Base-by-base conservation (phyloP, 148 eudicot genomes). In the Rhododendron simsii region DNA sequence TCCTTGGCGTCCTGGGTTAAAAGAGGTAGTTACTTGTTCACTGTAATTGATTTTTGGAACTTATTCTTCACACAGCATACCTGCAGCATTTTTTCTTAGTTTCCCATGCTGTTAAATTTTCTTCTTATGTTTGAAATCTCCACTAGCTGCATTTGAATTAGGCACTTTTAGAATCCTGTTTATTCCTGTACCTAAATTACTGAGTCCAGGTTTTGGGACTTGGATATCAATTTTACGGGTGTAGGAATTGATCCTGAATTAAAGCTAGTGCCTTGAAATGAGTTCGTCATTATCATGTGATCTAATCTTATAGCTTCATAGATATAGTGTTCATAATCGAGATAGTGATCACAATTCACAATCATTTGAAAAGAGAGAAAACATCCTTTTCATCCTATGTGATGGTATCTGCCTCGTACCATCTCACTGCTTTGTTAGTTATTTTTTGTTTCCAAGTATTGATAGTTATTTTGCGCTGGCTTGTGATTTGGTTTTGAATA, bases 1-100 rank as follows among this genome's bases (percentile, higher is more conserved):
- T 89, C 98, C 99, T 87, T 97, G 99, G 99, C 99, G 98, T 81
- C 82, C 93, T 75, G 98, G 96, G 78, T 89, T 97, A 81, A 93
- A 93, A 90, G 99, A 97, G 98, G 99, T 97, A 88, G 69, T 73
- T 83, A 69, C 83, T 85, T 81, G 53, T 82, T 61, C 57, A 59
- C 37, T 78, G 78, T 39, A 59, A 59, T 87, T n/a, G 51, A 16
- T 55, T 8, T 5, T 85, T 53, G 33, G 5, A 39, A 15, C 1
- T 21, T 44, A 69, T 85, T 53, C 48, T 76, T 55, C 44, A 18
- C 78, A 37, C 26, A 14, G 50, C 2, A 71, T 48, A 83, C 14
- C 37, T 39, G 77, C 26, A 8, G 21, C 39, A 41, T 20, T 53
- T 12, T 41, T 16, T 57, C 48, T 37, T 85, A 12, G 44, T 65